Conservation (phyloP, 768 basidiomycete species). For the Leccinellum rugosiceps region DNA sequence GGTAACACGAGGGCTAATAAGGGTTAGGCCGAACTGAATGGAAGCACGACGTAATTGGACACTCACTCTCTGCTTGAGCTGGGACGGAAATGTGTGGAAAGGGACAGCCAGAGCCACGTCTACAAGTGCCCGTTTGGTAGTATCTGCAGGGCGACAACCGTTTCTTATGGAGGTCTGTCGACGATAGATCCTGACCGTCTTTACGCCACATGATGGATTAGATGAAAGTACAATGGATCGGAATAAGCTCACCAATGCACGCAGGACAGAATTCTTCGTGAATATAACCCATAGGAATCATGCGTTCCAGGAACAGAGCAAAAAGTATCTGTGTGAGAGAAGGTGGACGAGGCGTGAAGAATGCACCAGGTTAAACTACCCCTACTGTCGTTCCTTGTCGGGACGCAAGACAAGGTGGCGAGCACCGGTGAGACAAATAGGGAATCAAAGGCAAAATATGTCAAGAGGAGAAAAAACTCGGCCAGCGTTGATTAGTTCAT, state of each 20-base stretch:
- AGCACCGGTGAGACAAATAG: conserved; percentile 22
- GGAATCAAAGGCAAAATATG: conserved; percentile 10
- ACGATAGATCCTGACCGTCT: conserved; percentile 9
- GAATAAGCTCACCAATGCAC: conserved; percentile 15
- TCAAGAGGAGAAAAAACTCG: conserved; percentile 9
- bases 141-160: conserved; percentile 21
- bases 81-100: conserved; percentile 19
- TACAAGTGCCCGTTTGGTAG: conserved; percentile 24
- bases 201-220: conserved; percentile 4
- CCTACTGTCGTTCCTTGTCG: conserved; percentile 26
- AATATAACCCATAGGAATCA: conserved; percentile 7
- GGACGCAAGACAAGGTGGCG: conserved; percentile 36
- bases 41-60: background rate
- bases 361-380: conserved; percentile 13
- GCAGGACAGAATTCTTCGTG: conserved; percentile 12
- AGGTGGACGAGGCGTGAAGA: background rate
- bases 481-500: conserved; percentile 14
- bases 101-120: conserved; percentile 25
- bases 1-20: conserved; percentile 7
- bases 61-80: conserved; percentile 18
- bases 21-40: conserved; percentile 9
- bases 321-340: background rate
- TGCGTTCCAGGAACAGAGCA: conserved; percentile 6
- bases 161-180: conserved; percentile 6
- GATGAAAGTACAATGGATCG: conserved; percentile 1